These are phyloP conservation scores for Boletus rubropictus DNA, from an alignment of 768 basidiomycete species.

Conservation along the genomic window DNA sequence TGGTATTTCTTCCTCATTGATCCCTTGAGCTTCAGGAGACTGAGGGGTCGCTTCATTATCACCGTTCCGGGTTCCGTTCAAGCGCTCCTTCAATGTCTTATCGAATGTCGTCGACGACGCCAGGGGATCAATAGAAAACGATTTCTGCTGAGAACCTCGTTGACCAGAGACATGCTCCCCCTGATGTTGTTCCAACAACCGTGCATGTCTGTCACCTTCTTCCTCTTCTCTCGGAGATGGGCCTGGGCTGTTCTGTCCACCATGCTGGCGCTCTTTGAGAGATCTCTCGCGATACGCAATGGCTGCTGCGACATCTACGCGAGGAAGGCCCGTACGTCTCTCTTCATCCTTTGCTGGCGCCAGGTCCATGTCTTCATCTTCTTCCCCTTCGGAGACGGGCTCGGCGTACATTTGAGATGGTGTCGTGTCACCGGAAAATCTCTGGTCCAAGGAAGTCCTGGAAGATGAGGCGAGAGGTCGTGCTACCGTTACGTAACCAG, in stretches of 20 bases:
- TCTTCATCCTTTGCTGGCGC: constrained; percentile 77
- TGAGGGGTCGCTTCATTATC: constrained; percentile 14
- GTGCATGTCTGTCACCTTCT: constrained; percentile 33
- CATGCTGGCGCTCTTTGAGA: constrained; percentile 44
- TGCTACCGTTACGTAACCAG: constrained; percentile 70
- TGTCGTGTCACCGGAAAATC: constrained; percentile 41
- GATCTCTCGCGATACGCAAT: constrained; percentile 80
- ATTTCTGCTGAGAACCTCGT: constrained; percentile 19
- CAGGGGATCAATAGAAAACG: constrained; percentile 79
- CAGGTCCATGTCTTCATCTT: constrained; percentile 68
- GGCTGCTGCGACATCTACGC: constrained; percentile 74
- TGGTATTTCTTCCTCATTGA: constrained; percentile 33
- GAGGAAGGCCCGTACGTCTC: constrained; percentile 69
- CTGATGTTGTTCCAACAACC: constrained; percentile 32
- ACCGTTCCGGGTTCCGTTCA: constrained; percentile 36
- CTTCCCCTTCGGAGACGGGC: constrained; percentile 93
- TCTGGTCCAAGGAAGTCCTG: constrained; percentile 40
- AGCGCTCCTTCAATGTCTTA: constrained; percentile 67
- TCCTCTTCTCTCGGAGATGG: constrained; percentile 19
- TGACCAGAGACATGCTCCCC: constrained; percentile 19
- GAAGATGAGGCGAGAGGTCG: constrained; percentile 55
- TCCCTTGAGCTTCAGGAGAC: constrained; percentile 30
- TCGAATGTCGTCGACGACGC: constrained; percentile 80
- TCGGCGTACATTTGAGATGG: constrained; percentile 60
- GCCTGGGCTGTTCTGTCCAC: constrained; percentile 4